Percentiles rank a stretch among this genome's conserved stretches.
phyloP scores from a whole-genome alignment of 2,329 filamentous ascomycete genomes.

The Beauveria pseudobassiana region DNA sequence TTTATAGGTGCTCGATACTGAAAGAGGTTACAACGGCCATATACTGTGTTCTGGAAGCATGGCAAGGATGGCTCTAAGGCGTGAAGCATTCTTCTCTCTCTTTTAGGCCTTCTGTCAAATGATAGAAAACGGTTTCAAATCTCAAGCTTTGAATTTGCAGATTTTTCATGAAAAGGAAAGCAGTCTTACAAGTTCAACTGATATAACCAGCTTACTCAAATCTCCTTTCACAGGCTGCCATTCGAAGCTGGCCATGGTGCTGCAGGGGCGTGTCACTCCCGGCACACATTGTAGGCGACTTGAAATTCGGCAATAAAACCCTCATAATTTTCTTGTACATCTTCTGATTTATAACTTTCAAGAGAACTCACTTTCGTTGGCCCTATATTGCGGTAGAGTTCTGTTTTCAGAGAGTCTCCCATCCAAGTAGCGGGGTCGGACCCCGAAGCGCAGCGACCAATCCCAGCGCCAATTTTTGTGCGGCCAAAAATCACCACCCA shows the following conservation, averaged over 20 bases:
- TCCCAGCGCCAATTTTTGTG: conserved; percentile 5
- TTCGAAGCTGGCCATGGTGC: background rate
- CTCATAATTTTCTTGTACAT: too few species aligned
- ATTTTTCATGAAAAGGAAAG: too few species aligned
- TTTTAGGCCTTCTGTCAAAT: background rate
- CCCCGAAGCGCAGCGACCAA: background rate
- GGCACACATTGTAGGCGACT: too few species aligned
- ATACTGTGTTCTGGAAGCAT: conserved; percentile 3
- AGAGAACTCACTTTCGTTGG: background rate
- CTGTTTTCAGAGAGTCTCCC: too few species aligned
- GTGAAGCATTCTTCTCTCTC: background rate
- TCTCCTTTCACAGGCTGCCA: background rate
- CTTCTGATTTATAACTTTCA: too few species aligned
- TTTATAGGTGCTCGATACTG: background rate
- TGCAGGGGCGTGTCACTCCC: too few species aligned
- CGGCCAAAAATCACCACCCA: conserved; percentile 4
- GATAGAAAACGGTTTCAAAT: background rate
- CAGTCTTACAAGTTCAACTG: background rate
- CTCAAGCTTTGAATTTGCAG: background rate
- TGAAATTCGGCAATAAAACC: too few species aligned
- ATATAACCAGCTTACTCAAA: background rate
- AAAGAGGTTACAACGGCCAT: conserved; percentile 3
- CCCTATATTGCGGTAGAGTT: background rate
- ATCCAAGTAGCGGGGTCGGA: conserved; percentile 4
- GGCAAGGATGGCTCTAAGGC: background rate